phyloP scores from a whole-genome alignment of 441 rosid genomes.

The Eutrema salsugineum region DNA sequence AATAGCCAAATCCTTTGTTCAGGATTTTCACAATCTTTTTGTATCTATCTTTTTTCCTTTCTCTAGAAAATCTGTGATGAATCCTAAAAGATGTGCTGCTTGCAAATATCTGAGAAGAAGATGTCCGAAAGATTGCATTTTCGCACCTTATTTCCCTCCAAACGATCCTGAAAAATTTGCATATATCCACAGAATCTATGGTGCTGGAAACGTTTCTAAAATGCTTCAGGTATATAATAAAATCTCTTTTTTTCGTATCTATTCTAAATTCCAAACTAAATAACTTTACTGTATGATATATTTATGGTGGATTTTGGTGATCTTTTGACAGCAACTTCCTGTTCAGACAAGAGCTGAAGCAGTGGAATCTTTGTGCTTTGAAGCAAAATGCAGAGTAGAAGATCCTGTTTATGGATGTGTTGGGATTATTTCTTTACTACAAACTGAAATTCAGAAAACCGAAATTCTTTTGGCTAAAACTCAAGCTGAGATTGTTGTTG shows the following conservation, averaged over 20 bases:
- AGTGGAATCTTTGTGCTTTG: constrained; percentile 45
- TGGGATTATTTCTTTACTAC: constrained; percentile 37
- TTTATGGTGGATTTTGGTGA: neutral
- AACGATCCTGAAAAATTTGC: constrained; percentile 47
- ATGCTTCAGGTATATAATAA: constrained; percentile 53
- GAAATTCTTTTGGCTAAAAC: constrained; percentile 39
- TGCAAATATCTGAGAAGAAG: constrained; percentile 59
- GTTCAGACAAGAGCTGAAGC: constrained; percentile 38
- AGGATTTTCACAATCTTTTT: constrained; percentile 28
- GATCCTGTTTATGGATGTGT: constrained; percentile 68
- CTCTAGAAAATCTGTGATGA: constrained; percentile 21
- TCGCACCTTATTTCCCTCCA: constrained; percentile 60
- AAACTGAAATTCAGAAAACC: constrained; percentile 37
- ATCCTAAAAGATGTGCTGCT: constrained; percentile 51
- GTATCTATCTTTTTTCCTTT: neutral
- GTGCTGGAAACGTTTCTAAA: constrained; percentile 63
- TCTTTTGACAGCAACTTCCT: constrained; percentile 42
- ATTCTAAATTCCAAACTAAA: neutral
- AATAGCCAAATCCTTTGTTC: constrained; percentile 8
- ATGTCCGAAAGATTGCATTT: constrained; percentile 55
- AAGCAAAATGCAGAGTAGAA: constrained; percentile 47
- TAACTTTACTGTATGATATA: neutral
- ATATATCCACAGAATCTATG: constrained; percentile 53
- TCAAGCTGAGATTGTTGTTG: constrained; percentile 38
- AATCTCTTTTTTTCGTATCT: neutral